Evolutionary conservation across 2,329 filamentous ascomycete species (phyloP), one percentile per base, ranked within the genome.

Genomic region (Stromatinia cepivora): DNA sequence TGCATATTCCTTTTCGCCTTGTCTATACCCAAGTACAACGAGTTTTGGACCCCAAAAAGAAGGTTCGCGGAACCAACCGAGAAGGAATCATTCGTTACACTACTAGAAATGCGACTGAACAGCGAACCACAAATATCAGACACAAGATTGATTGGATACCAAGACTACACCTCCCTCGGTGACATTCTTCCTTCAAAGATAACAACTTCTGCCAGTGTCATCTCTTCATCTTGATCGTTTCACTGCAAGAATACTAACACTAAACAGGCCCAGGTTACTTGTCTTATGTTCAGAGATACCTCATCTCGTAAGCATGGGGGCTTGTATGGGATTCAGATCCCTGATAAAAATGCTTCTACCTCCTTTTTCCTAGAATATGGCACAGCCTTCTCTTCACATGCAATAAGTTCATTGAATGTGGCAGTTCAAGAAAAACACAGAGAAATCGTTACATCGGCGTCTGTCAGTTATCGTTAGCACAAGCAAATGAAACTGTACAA

Each of bases 371-470:
- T n/a, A 34, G 36, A 42, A 57, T 39, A 45, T 36, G 4, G 22
- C 53, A 31, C 39, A 46, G 65, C 39, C 39, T 59, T 52, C 20
- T 52, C 42, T 50, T 68, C 17, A 68, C 39, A 56, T 56, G 50
- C 66, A 45, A 53, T 28, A 22, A 34, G 15, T 25, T 34, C 10
- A 28, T 61, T 52, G 17, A 42, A 34, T 45, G 20, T 64, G 46
- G 61, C 48, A 28, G 31, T 64, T 39, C 54, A 39, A n/a, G 25
- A 28, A 61, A 46, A 17, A 31, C 36, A 64, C 22, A 36, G 39
- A 13, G n/a, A 42, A 64, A 56, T 39, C 28, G 66, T 68, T 68
- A 54, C 58, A 56, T 64, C 36, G 66, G 25, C n/a, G 36, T 17
- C 20, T 31, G 42, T 42, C 48, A 64, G 36, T 56, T 50, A 28